A percentile compares a stretch with the other conserved stretches of the same genome.
phyloP scores from a whole-genome alignment of 495 filamentous ascomycete genomes.

The Aspergillus campestris region DNA sequence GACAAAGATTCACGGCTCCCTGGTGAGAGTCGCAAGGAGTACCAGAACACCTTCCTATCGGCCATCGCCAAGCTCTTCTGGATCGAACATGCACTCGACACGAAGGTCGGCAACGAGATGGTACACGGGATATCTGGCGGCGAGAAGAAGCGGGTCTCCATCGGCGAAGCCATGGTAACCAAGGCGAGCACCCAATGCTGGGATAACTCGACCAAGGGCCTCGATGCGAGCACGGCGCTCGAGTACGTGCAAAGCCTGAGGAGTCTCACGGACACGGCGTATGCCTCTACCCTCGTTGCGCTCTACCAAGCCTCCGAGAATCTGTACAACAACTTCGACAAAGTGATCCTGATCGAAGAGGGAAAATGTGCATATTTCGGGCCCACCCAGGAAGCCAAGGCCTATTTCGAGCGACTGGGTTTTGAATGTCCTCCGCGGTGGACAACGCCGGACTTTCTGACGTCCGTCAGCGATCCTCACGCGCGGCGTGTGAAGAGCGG shows the following conservation, averaged over 20 bases:
- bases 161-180: conserved; percentile 60
- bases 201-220: conserved; percentile 62
- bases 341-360: conserved; percentile 60
- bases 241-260: conserved; percentile 58
- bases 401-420: conserved; percentile 57
- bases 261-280: conserved; percentile 52
- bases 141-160: conserved; percentile 65
- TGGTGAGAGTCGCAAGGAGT: conserved; percentile 53
- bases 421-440: conserved; percentile 52
- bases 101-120: conserved; percentile 58
- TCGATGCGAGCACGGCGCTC: conserved; percentile 59
- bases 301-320: conserved; percentile 67
- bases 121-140: conserved; percentile 64
- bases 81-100: conserved; percentile 60
- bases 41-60: conserved; percentile 56
- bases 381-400: conserved; percentile 43
- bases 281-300: conserved; percentile 53
- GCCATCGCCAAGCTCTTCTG: conserved; percentile 72
- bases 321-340: conserved; percentile 62
- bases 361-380: conserved; percentile 61
- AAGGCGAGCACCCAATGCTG: conserved; percentile 57
- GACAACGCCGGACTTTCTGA: conserved; percentile 64
- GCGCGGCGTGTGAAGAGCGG: conserved; percentile 50
- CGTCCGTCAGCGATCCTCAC: conserved; percentile 54
- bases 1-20: conserved; percentile 48